These are phyloP conservation scores for Byssothecium circinans DNA, from an alignment of 2,329 filamentous ascomycete species.

Conservation along the genomic window DNA sequence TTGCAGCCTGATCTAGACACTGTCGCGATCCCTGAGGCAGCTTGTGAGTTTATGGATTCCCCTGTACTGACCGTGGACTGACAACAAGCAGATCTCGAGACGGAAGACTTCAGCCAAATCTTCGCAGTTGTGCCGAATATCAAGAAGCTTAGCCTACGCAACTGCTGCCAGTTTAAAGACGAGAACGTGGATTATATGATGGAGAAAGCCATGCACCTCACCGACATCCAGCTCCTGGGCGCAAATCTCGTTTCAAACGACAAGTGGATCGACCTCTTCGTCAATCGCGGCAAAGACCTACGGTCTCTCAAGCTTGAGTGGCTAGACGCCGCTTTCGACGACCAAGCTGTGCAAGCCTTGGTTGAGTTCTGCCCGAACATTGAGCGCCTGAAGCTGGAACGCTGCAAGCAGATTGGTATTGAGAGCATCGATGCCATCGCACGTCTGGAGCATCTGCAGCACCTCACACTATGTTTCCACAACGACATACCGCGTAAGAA, in stretches of 20 bases:
- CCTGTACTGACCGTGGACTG: conserved; percentile 38
- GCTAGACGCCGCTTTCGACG: conserved; percentile 78
- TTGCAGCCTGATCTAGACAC: conserved; percentile 56
- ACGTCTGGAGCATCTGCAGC: conserved; percentile 64
- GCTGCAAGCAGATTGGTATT: conserved; percentile 74
- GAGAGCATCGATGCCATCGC: conserved; percentile 67
- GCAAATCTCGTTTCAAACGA: conserved; percentile 79
- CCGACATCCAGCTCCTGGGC: conserved; percentile 76
- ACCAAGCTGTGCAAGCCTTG: conserved; percentile 67
- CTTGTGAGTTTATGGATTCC: conserved; percentile 48
- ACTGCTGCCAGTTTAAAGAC: conserved; percentile 91
- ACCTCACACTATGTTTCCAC: conserved; percentile 72
- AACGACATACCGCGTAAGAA: conserved; percentile 58
- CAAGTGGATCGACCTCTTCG: conserved; percentile 73
- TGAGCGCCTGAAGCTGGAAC: conserved; percentile 74
- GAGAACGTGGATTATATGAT: conserved; percentile 78
- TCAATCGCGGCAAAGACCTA: conserved; percentile 65
- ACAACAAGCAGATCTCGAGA: conserved; percentile 63
- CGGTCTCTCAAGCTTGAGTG: conserved; percentile 76
- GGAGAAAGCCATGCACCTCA: conserved; percentile 68
- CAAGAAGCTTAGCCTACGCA: conserved; percentile 72
- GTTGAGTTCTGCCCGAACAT: conserved; percentile 67
- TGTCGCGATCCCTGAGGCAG: conserved; percentile 64
- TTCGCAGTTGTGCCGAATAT: conserved; percentile 74
- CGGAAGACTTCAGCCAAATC: conserved; percentile 77